Conservation (phyloP, 1,284 basidiomycete genomes). For the Clitocybe nebularis region DNA sequence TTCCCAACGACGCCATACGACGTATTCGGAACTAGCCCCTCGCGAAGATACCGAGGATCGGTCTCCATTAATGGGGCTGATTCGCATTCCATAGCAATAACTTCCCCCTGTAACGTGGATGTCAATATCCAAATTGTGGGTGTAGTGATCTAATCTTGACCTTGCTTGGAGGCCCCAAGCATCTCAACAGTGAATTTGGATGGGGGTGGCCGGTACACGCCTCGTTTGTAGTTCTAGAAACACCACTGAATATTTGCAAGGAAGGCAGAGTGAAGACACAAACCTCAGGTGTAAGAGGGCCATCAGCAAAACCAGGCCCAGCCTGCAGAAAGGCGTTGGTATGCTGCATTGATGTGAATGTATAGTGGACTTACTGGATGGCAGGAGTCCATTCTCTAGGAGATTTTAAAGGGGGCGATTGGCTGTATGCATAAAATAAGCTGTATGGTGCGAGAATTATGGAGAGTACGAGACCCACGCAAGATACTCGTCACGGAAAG, state of each 20-base stretch:
- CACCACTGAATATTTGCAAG: constrained; percentile 1
- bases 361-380: too few relatives aligned
- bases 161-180: constrained; percentile 55
- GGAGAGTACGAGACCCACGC: too few relatives aligned
- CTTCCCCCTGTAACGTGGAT: constrained; percentile 40
- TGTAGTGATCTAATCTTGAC: constrained; percentile 29
- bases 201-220: constrained; percentile 57
- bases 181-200: constrained; percentile 54
- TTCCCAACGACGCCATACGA: constrained; percentile 76
- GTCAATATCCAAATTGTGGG: constrained; percentile 1
- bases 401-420: too few relatives aligned
- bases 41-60: constrained; percentile 35
- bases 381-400: too few relatives aligned
- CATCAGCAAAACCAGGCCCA: constrained; percentile 16
- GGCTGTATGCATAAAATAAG: too few relatives aligned
- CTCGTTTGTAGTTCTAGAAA: constrained; percentile 46
- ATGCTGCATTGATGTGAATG: too few relatives aligned
- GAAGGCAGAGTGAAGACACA: constrained; percentile 6
- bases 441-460: too few relatives aligned
- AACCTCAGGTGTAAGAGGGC: constrained; percentile 26
- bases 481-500: too few relatives aligned
- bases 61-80: constrained; percentile 44
- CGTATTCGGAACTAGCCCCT: constrained; percentile 48
- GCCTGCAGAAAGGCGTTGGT: too few relatives aligned
- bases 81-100: constrained; percentile 59